These are phyloP conservation scores for Wickerhamiella azyma DNA, from an alignment of 805 yeast species.

Conservation along the genomic window DNA sequence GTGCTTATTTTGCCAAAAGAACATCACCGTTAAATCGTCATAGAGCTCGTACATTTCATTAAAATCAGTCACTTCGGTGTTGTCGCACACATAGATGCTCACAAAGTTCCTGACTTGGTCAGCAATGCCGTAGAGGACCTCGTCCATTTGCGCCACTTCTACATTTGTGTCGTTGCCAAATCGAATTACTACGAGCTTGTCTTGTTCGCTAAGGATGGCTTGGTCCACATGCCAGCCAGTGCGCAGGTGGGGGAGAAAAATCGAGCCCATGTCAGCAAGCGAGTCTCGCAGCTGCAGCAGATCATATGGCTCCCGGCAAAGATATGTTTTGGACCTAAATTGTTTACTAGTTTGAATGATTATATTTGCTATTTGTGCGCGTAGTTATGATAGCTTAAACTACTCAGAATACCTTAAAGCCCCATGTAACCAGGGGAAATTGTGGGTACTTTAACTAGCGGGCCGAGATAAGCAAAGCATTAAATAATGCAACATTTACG, in stretches of 20 bases:
- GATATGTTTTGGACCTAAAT: too few relatives aligned
- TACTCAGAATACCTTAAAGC: too few relatives aligned
- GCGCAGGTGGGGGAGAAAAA: conserved; percentile 64
- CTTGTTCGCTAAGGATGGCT: conserved; percentile 80
- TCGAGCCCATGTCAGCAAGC: conserved; percentile 50
- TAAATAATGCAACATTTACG: too few relatives aligned
- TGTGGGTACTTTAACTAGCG: too few relatives aligned
- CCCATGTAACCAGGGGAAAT: too few relatives aligned
- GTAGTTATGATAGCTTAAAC: too few relatives aligned
- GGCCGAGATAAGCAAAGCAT: too few relatives aligned
- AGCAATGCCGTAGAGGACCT: conserved; percentile 60
- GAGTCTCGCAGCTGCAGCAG: too few relatives aligned
- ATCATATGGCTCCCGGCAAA: too few relatives aligned
- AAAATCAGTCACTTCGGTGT: conserved; percentile 79
- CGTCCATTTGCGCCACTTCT: conserved; percentile 86
- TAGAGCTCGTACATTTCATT: conserved; percentile 78
- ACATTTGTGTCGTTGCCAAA: conserved; percentile 69
- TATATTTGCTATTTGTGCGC: too few relatives aligned
- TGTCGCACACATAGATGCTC: conserved; percentile 76
- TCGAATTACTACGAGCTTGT: conserved; percentile 70
- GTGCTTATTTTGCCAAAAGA: conserved; percentile 79
- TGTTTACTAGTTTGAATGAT: too few relatives aligned
- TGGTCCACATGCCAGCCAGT: conserved; percentile 98
- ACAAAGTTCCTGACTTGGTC: conserved; percentile 82
- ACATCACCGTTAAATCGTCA: conserved; percentile 88